Conservation (phyloP, 768 basidiomycete genomes). For the Amanita muscaria region DNA sequence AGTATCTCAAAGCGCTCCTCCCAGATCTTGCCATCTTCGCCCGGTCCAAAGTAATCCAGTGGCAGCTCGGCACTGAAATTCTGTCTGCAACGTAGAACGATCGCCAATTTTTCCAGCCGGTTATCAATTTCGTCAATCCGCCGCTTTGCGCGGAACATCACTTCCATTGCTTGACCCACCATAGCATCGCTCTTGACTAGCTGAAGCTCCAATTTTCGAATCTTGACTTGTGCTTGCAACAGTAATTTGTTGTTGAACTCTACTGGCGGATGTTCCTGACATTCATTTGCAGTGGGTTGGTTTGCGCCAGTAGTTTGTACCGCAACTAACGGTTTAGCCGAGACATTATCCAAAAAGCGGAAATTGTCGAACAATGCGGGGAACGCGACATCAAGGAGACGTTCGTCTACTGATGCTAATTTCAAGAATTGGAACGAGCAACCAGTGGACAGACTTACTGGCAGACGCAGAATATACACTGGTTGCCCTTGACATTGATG, state of each 20-base stretch:
- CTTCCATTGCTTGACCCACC: neutral
- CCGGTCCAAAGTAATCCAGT: too few relatives aligned
- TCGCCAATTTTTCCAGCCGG: neutral
- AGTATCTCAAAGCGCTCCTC: too few relatives aligned
- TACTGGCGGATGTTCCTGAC: too few relatives aligned
- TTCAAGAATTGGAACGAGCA: neutral
- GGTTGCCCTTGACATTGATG: conserved; percentile 9
- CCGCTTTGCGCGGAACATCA: conserved; percentile 3
- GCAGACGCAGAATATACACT: conserved; percentile 13
- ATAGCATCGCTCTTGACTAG: conserved; percentile 8
- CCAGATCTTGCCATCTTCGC: too few relatives aligned
- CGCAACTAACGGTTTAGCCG: neutral
- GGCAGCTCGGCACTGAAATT: too few relatives aligned
- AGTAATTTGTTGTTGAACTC: neutral
- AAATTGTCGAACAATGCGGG: conserved; percentile 3
- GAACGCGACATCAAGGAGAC: conserved; percentile 18
- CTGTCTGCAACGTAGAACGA: neutral
- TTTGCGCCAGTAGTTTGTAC: neutral
- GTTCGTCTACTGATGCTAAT: conserved; percentile 16
- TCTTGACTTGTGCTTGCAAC: neutral
- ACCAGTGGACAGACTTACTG: conserved; percentile 7
- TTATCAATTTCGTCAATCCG: conserved; percentile 4
- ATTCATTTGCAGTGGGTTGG: neutral
- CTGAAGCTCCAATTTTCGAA: conserved; percentile 1
- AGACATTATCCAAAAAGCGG: neutral